phyloP scores from a whole-genome alignment of 768 basidiomycete genomes.

The Fistulinella prunicolor region DNA sequence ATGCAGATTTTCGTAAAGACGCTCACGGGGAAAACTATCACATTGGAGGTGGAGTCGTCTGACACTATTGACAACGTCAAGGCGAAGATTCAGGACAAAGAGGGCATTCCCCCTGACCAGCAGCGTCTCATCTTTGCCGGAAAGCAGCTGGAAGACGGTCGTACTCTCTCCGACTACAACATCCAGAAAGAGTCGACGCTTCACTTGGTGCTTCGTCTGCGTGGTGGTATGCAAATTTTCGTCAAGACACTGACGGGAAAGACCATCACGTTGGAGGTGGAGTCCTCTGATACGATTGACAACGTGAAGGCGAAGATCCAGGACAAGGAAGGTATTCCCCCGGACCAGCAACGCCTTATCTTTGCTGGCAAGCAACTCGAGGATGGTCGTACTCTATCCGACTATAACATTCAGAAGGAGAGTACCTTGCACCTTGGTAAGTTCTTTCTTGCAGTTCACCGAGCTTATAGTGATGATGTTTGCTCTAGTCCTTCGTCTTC shows the following conservation, averaged over 20 bases:
- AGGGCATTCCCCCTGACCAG: constrained; percentile 79
- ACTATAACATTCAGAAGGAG: constrained; percentile 78
- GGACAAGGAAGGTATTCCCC: too few relatives aligned
- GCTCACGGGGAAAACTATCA: constrained; percentile 88
- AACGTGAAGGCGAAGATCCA: too few relatives aligned
- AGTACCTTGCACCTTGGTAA: constrained; percentile 59
- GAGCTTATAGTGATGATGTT: neutral
- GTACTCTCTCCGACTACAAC: constrained; percentile 80
- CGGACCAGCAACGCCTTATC: too few relatives aligned
- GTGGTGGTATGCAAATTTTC: constrained; percentile 71
- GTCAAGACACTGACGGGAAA: constrained; percentile 73
- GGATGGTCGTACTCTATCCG: too few relatives aligned
- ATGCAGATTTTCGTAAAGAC: constrained; percentile 94
- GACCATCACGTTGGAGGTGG: constrained; percentile 75
- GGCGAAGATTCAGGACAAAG: constrained; percentile 80
- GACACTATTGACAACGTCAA: constrained; percentile 93
- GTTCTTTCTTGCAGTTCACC: constrained; percentile 5
- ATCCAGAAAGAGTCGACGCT: constrained; percentile 83
- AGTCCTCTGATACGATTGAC: too few relatives aligned
- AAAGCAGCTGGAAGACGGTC: constrained; percentile 92
- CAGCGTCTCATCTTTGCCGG: constrained; percentile 92
- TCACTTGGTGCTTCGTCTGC: constrained; percentile 70
- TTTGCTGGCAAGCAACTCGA: too few relatives aligned
- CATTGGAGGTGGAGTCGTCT: constrained; percentile 87
- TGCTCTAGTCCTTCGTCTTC: constrained; percentile 63